Base-by-base conservation (phyloP, 495 filamentous ascomycete species). In the Podospora australis region DNA sequence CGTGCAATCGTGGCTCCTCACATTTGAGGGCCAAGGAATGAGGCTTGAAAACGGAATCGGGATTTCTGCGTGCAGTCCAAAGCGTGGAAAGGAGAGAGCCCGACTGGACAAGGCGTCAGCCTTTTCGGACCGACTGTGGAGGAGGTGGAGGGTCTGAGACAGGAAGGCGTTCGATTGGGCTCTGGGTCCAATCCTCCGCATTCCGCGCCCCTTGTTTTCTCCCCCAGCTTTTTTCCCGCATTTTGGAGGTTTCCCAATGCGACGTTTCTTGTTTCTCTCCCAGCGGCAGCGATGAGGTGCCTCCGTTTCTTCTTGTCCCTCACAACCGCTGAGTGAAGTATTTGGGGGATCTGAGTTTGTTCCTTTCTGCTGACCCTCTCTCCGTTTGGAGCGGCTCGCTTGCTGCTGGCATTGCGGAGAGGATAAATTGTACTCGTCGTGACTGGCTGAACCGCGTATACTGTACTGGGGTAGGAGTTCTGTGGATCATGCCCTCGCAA, bases 111-210 rank as follows among this genome's bases (percentile, higher is more conserved):
- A 42, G 19, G 26, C 19, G 16, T 25, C 47, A 64, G 62, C 62
- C 62, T 65, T 46, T 50, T 65, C 62, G 62, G 62, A 35, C 62
- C 62, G 59, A 65, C 43, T 65, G 42, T 56, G 54, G 49, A 39
- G 29, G 10, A 3, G 29, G n/a, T n/a, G 22, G 46, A 49, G 50
- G 47, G 54, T 29, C 47, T 52, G 57, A 60, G 57, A 57, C 57
- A 52, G 40, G 36, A 32, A 53, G 57, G 44, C 48, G 50, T 50
- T n/a, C 50, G 39, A 39, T 40, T 47, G 43, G 40, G 28, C 32
- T 42, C 44, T 24, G 42, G 19, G 38, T 8, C n/a, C 29, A n/a
- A n/a, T n/a, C 45, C 61, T 64, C 61, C 59, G 59, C 62, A 63
- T 58, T 60, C 52, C 46, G 44, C 34, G 23, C 35, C 51, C 55